Base-by-base conservation (phyloP, 2,329 filamentous ascomycete genomes). In the Pestalotiopsis sp. region DNA sequence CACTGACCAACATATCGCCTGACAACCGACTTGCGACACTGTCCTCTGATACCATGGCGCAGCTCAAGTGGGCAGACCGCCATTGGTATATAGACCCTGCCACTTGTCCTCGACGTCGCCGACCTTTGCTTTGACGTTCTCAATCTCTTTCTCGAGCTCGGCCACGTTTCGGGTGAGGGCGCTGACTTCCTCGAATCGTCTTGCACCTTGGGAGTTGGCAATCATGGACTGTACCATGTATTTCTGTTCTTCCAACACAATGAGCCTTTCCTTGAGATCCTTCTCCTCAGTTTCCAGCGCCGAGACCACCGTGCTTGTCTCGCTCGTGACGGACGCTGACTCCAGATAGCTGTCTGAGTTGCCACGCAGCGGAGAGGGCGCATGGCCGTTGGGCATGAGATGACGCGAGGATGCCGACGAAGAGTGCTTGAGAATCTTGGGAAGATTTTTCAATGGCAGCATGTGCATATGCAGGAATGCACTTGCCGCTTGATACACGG, bases 171-270 rank as follows among this genome's bases (percentile, higher is more conserved):
- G 86, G 4, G 90, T 90, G 68, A 98, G 82, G 12, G 93, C 93
- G 68, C 90, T 89, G 2, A 97, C 93, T 79, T 98, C 95, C 75
- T 97, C 95, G 73, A 97, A 97, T 69, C 93, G 90, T 36, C 93
- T 85, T 12, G 92, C 89, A 57, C 90, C 91, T 62, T 91, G 91
- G 0, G 94, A 93, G 70, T 91, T 89, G 7, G 88, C 89, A 59
- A 97, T 89, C 94, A 97, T 97, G 73, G 93, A 90, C 49, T 91
- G 89, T 0, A 98, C 94, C 81, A 97, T 90, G 80, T 97, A 97
- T 72, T 91, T 92, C 79, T 98, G 95, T 80, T 98, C 95, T 78
- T 97, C 94, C 1, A 98, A 85, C 6, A 98, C 91, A 38, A 96
- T 92, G 13, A 97, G 83, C 4, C 90, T 85, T 75, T 97, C 94